Evolutionary conservation across 2,329 filamentous ascomycete species (phyloP).

Genomic region (Fusarium chlamydosporum): DNA sequence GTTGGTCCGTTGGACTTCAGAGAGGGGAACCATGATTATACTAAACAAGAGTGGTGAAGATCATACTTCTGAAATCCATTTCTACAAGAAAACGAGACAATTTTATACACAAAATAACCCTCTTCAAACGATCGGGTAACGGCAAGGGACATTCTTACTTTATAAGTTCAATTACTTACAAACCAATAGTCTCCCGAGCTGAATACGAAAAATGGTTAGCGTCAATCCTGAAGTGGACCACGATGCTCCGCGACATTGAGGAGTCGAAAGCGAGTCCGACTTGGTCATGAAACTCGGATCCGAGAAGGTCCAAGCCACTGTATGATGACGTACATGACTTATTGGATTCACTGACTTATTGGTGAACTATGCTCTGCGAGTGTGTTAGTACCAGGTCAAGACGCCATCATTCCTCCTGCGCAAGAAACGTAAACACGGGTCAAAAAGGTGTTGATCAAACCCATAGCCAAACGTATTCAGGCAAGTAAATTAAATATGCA

Average conservation of each 20-base stretch:
- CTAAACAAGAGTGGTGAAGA: accelerated
- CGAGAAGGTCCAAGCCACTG: background rate
- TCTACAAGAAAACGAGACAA: background rate
- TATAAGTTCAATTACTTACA: slow-evolving; percentile 1
- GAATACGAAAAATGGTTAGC: slow-evolving; percentile 47
- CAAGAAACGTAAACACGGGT: background rate
- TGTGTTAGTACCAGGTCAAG: background rate
- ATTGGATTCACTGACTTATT: background rate
- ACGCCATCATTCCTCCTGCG: slow-evolving; percentile 21
- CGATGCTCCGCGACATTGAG: no score
- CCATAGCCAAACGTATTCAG: slow-evolving; percentile 31
- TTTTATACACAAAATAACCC: background rate
- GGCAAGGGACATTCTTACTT: background rate
- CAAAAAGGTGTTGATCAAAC: background rate
- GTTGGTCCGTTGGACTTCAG: slow-evolving; percentile 36
- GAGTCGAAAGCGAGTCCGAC: slow-evolving; percentile 35
- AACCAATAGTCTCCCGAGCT: slow-evolving; percentile 8
- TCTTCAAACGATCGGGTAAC: background rate
- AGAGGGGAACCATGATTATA: slow-evolving; percentile 35
- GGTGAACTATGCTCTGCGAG: background rate
- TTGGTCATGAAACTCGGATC: background rate
- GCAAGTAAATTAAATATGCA: slow-evolving; percentile 46
- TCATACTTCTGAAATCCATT: accelerated
- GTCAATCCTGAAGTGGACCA: slow-evolving; percentile 2
- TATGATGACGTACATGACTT: slow-evolving; percentile 22